Evolutionary conservation across 768 basidiomycete species (phyloP).

Genomic region (Termitomyces sp.): DNA sequence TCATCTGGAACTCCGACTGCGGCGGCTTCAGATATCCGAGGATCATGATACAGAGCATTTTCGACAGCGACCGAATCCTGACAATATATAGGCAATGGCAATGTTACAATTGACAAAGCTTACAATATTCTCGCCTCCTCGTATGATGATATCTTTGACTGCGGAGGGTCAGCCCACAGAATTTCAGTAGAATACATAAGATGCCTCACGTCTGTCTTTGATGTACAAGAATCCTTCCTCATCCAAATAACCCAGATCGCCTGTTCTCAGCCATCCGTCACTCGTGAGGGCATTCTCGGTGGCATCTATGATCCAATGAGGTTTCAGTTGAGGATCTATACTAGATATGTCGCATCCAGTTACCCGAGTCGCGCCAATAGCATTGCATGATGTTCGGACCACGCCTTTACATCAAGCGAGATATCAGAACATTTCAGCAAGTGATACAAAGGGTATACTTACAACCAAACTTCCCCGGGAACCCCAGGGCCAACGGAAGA

Average conservation of each 20-base stretch:
- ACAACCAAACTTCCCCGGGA: conserved; percentile 54
- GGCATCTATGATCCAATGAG: conserved; percentile 32
- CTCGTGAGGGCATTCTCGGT: conserved; percentile 44
- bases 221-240: conserved; percentile 60
- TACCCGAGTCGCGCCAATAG: conserved; percentile 59
- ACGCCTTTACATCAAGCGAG: conserved; percentile 30
- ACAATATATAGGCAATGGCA: background rate
- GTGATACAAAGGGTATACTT: conserved; percentile 20
- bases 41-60: conserved; percentile 57
- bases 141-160: conserved; percentile 66
- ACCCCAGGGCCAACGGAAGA: conserved; percentile 32
- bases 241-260: conserved; percentile 53
- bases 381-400: conserved; percentile 65
- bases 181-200: background rate
- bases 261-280: conserved; percentile 60
- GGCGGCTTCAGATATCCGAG: conserved; percentile 52
- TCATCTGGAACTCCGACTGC: conserved; percentile 60
- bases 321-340: background rate
- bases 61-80: conserved; percentile 62
- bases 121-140: conserved; percentile 63
- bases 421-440: background rate
- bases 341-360: background rate
- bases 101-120: conserved; percentile 18
- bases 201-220: conserved; percentile 47
- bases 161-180: background rate